Evolutionary conservation across 2,329 filamentous ascomycete genomes (phyloP).

Genomic region (Neofusicoccum sp.): DNA sequence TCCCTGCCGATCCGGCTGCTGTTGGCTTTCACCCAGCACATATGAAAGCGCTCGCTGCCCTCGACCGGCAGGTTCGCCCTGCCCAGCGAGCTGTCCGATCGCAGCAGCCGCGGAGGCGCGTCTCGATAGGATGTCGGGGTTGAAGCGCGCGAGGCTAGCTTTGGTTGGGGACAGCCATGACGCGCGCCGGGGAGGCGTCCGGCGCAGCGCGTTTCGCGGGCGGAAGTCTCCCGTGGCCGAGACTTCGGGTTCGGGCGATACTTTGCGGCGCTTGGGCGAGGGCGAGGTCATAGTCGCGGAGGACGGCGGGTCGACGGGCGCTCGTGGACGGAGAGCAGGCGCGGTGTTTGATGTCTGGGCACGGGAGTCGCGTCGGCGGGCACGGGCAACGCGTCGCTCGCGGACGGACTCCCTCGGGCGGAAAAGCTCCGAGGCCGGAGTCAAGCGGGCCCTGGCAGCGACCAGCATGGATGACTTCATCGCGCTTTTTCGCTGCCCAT

Average conservation of each 20-base stretch:
- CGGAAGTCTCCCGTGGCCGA: slow-evolving; percentile 12
- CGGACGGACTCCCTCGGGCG: neutral
- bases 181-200: slow-evolving; percentile 32
- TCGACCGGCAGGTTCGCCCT: slow-evolving; percentile 21
- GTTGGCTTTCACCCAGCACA: slow-evolving; percentile 23
- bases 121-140: slow-evolving; percentile 27
- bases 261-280: slow-evolving; percentile 34
- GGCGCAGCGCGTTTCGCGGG: slow-evolving; percentile 23
- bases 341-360: neutral
- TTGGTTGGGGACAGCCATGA: slow-evolving; percentile 42
- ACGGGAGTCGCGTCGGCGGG: neutral
- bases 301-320: neutral
- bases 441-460: neutral
- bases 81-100: slow-evolving; percentile 19
- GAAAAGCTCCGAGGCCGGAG: neutral
- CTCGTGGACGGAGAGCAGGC: neutral
- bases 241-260: slow-evolving; percentile 22
- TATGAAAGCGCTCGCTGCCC: slow-evolving; percentile 27
- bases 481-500: slow-evolving; percentile 9
- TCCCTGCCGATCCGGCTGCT: neutral
- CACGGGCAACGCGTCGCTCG: slow-evolving; percentile 6
- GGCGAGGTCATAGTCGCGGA: neutral
- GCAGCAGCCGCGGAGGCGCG: slow-evolving; percentile 22
- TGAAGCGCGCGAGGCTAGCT: slow-evolving; percentile 39
- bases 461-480: slow-evolving; percentile 15